Conservation (phyloP, 2,329 filamentous ascomycete species). For the Pseudonectria buxi region DNA sequence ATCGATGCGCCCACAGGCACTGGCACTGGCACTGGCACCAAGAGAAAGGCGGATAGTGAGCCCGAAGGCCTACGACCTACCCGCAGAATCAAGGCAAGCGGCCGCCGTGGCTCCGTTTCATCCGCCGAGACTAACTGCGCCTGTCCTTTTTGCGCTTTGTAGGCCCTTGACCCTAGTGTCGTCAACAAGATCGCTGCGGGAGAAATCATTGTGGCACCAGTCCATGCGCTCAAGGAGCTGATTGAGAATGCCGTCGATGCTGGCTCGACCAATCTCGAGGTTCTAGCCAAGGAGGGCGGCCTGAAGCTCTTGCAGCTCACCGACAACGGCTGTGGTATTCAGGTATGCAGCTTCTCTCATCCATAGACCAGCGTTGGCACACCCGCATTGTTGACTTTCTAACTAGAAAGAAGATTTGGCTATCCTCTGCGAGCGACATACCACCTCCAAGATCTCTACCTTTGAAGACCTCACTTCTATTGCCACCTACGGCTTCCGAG, state of each 20-base stretch:
- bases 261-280: slow-evolving; percentile 85
- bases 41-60: slow-evolving; percentile 41
- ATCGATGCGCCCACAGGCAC: slow-evolving; percentile 28
- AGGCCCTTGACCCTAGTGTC: slow-evolving; percentile 85
- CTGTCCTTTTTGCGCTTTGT: background rate
- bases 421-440: slow-evolving; percentile 92
- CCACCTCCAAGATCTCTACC: slow-evolving; percentile 87
- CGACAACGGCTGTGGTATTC: slow-evolving; percentile 93
- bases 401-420: slow-evolving; percentile 77
- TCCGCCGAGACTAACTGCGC: background rate
- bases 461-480: slow-evolving; percentile 92
- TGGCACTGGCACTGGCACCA: slow-evolving; percentile 29
- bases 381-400: slow-evolving; percentile 6
- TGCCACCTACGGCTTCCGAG: slow-evolving; percentile 93
- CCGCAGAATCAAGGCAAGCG: slow-evolving; percentile 43
- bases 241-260: slow-evolving; percentile 97
- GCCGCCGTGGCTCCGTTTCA: background rate
- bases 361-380: background rate
- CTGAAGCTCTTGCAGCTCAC: slow-evolving; percentile 94
- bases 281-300: slow-evolving; percentile 90
- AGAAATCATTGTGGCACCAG: slow-evolving; percentile 95
- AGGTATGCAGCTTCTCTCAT: slow-evolving; percentile 47
- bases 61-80: slow-evolving; percentile 32
- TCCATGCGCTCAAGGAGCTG: slow-evolving; percentile 91
- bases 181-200: slow-evolving; percentile 98